Base-by-base conservation (phyloP, 495 filamentous ascomycete species). In the Tuber magnatum region DNA sequence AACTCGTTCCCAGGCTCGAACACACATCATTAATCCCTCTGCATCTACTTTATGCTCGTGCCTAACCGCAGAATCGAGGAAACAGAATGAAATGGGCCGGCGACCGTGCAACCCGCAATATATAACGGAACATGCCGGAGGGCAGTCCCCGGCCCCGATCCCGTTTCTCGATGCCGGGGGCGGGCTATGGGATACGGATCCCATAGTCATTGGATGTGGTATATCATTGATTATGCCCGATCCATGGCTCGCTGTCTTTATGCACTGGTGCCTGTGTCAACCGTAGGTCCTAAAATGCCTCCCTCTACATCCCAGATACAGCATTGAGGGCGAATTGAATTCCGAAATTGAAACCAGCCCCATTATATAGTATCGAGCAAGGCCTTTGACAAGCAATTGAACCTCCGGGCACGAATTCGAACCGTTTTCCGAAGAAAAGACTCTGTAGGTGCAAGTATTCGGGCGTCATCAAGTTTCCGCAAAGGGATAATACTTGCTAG, bases 21-120 rank as follows among this genome's bases (percentile, higher is more conserved):
- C 18, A 32, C 56, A 65, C 56, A 65, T 32, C 56, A 65, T 65
- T 65, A 65, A 65, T 65, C 56, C 56, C 56, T 65, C 56, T 65
- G 56, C 32, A 65, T 65, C 56, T 65, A 35, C 12, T 35, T 20
- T 5, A 35, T 65, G 28, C 56, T 35, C 56, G 28, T 65, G 56
- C 56, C 56, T 35, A 35, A 12, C 56, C 56, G 28, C 28, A 32
- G 28, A 14, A 65, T 35, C 56, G n/a, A 35, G 56, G 32, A 8
- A 18, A 35, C 28, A 35, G 9, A 32, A 65, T 20, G 48, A n/a
- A 56, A n/a, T 56, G 48, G 48, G 24, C 48, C 10, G 9, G 7
- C 14, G 3, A 32, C 28, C 14, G 12, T 65, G 56, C 56, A 7
- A 65, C 28, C 56, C 56, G 32, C 56, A 35, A 65, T 65, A 65